Evolutionary conservation across 2,329 filamentous ascomycete species (phyloP), one percentile per base, ranked within the genome.

Genomic region (Fusarium sp.): DNA sequence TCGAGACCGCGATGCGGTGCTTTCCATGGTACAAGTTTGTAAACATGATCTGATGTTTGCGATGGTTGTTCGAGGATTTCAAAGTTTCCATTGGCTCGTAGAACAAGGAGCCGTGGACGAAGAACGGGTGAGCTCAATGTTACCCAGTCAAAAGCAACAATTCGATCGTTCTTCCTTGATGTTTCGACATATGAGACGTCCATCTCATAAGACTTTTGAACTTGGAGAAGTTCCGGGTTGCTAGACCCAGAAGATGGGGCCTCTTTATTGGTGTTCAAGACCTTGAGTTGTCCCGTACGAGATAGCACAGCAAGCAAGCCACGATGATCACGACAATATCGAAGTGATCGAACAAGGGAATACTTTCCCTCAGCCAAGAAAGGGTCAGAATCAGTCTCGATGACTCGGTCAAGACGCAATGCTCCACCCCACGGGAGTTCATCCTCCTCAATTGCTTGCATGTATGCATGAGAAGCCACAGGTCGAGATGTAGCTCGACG

Each of bases 71-170:
- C 88, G 32, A 92, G 79, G 23, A 92, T 89, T 35, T 90, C 89
- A 77, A 91, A 90, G 19, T 83, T 84, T 23, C 90, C 89, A 70
- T 88, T 91, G 38, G 88, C 88, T 32, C 90, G 85, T 32, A 92
- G 79, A 4, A 89, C 89, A 30, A 92, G 79, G 43, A 90, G 82
- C n/a, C 90, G 85, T 35, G 89, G 89, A 30, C 86, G 86, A 54
- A 91, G 77, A 19, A 86, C 85, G 7, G 88, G 83, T 7, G 88
- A 89, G 16, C 86, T 84, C 52, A 91, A 82, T 7, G 88, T 91
- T 15, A 92, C 83, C 90, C 90, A 92, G 78, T 92, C 90, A 78
- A 92, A 92, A 1, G 90, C 92, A 12, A 92, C 89, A 37, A 92
- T 91, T 25, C 88, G 86, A 62, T 91, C 88, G 73, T 87, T 85